Conservation (phyloP, 148 eudicot species). For the Chenopodium berlandieri region DNA sequence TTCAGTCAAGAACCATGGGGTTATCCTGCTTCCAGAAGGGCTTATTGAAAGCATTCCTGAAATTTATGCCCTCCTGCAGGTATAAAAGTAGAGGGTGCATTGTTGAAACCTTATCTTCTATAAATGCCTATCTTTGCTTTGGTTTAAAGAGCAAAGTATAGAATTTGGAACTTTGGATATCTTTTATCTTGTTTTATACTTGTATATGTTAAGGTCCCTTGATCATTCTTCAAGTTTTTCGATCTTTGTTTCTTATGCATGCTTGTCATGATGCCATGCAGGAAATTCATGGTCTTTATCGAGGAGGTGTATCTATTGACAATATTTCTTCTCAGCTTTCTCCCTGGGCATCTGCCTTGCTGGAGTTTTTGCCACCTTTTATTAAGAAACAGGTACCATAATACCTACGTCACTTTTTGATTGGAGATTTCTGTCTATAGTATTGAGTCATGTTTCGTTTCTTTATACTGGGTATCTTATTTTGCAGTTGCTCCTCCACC, state of each 20-base stretch:
- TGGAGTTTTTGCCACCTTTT: conserved; percentile 88
- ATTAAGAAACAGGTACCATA: conserved; percentile 71
- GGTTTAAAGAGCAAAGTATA: not conserved
- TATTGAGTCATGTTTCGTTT: not conserved
- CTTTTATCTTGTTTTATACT: not conserved
- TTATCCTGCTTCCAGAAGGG: conserved; percentile 92
- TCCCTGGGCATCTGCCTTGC: conserved; percentile 98
- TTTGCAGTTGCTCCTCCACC: conserved; percentile 84
- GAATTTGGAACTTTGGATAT: not conserved
- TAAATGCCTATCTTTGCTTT: not conserved
- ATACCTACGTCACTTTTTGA: not conserved
- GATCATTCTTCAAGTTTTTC: not conserved
- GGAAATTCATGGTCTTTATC: conserved; percentile 87
- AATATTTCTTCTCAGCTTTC: conserved; percentile 80
- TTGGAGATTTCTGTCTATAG: not conserved
- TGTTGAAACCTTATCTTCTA: not conserved
- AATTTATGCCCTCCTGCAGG: conserved; percentile 93
- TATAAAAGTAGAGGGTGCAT: conserved; percentile 16
- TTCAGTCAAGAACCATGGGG: conserved; percentile 91
- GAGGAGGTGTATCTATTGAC: conserved; percentile 79
- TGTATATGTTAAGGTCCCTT: conserved; percentile 4
- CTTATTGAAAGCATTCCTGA: conserved; percentile 99
- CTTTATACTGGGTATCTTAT: conserved; percentile 16
- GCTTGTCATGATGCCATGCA: conserved; percentile 23
- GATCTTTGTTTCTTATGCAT: not conserved